Conservation (phyloP, 2,329 filamentous ascomycete genomes). For the Exophiala dermatitidis region DNA sequence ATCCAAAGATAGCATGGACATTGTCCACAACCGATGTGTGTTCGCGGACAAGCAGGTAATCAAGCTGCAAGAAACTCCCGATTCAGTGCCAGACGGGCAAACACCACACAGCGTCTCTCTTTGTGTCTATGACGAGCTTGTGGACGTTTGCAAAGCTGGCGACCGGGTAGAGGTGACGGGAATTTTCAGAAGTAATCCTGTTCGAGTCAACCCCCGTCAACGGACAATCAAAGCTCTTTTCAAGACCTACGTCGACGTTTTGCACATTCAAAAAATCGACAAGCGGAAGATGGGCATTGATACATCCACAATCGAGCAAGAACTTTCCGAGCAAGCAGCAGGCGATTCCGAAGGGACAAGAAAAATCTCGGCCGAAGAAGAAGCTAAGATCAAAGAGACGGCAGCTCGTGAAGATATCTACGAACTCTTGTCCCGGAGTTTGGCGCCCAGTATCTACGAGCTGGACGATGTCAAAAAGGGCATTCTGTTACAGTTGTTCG, state of each 20-base stretch:
- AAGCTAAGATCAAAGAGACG: slow-evolving; percentile 76
- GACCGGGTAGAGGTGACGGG: slow-evolving; percentile 92
- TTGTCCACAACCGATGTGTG: slow-evolving; percentile 88
- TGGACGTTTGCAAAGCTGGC: slow-evolving; percentile 96
- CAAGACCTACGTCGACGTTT: slow-evolving; percentile 93
- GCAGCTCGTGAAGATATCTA: slow-evolving; percentile 80
- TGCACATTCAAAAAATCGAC: slow-evolving; percentile 95
- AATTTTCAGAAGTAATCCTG: slow-evolving; percentile 90
- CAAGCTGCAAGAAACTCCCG: slow-evolving; percentile 95
- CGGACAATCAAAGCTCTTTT: slow-evolving; percentile 89
- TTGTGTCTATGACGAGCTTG: slow-evolving; percentile 92
- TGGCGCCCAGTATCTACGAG: slow-evolving; percentile 93
- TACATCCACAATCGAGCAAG: slow-evolving; percentile 75
- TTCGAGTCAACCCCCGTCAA: slow-evolving; percentile 88
- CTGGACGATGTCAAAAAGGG: slow-evolving; percentile 99
- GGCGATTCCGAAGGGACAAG: slow-evolving; percentile 75
- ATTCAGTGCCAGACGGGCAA: slow-evolving; percentile 88
- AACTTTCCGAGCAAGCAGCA: slow-evolving; percentile 63
- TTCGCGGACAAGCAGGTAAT: slow-evolving; percentile 99
- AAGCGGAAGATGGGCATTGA: slow-evolving; percentile 91
- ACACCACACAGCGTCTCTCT: slow-evolving; percentile 96
- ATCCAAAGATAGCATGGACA: slow-evolving; percentile 92
- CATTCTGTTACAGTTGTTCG: slow-evolving; percentile 91
- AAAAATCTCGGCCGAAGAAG: slow-evolving; percentile 77
- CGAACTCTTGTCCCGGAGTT: slow-evolving; percentile 78